phyloP scores from a whole-genome alignment of 2,329 filamentous ascomycete species.

The Furcasterigmium sp. region DNA sequence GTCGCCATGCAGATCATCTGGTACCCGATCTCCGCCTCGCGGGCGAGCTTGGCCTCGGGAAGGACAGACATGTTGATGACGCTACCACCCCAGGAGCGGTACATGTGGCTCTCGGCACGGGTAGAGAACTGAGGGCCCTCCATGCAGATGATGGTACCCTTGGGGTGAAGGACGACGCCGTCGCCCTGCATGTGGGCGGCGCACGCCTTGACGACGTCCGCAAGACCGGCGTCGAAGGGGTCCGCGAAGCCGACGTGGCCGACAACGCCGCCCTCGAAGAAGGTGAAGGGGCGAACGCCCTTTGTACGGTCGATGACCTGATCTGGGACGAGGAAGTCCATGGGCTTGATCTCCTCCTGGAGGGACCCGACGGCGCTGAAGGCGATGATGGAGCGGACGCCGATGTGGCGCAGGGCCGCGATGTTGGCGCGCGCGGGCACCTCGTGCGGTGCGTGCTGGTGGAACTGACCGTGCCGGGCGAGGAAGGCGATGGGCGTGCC shows the following conservation, averaged over 20 bases:
- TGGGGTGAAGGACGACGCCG: constrained; percentile 76
- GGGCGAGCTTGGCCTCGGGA: constrained; percentile 91
- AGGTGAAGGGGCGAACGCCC: constrained; percentile 89
- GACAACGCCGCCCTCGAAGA: constrained; percentile 89
- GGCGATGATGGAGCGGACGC: constrained; percentile 85
- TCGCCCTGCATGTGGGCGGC: constrained; percentile 74
- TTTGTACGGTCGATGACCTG: constrained; percentile 98
- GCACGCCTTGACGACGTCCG: constrained; percentile 71
- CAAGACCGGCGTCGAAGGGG: constrained; percentile 79
- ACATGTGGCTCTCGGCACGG: constrained; percentile 90
- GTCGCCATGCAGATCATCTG: constrained; percentile 99
- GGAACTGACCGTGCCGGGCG: constrained; percentile 83
- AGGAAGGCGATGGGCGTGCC: constrained; percentile 85
- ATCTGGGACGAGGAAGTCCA: constrained; percentile 94
- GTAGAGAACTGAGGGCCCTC: constrained; percentile 99
- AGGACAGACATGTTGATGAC: constrained; percentile 98
- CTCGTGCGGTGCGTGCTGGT: constrained; percentile 89
- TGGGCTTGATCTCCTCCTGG: constrained; percentile 86
- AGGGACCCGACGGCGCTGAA: constrained; percentile 94
- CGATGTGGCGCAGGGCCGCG: constrained; percentile 86
- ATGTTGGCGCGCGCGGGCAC: constrained; percentile 95
- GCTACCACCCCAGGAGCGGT: constrained; percentile 86
- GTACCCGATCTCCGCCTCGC: constrained; percentile 93
- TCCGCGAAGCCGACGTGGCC: constrained; percentile 94
- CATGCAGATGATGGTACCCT: constrained; percentile 88